Percentiles rank a stretch among this genome's conserved stretches.
Conservation (phyloP, 129 eudicot species). For the Pulicaria dysenterica region DNA sequence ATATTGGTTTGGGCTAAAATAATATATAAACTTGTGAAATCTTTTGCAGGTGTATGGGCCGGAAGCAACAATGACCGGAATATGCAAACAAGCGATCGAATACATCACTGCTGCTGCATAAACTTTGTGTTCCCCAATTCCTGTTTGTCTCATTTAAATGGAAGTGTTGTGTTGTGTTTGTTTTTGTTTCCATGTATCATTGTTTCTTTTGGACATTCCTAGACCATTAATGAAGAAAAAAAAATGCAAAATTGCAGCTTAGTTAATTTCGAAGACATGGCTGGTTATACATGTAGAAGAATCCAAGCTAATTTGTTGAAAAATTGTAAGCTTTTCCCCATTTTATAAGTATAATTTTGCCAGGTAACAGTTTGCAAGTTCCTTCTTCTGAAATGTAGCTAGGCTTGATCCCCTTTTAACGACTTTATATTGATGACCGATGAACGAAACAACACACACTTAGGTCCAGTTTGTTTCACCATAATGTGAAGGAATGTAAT, state of each 20-base stretch:
- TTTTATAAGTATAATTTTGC: no score
- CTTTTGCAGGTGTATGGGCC: constrained; percentile 79
- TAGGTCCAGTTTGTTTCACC: no score
- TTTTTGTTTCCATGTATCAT: neutral
- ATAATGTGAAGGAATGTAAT: no score
- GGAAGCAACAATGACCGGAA: constrained; percentile 93
- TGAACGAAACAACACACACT: no score
- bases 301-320: neutral
- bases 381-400: no score
- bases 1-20: neutral
- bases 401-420: no score
- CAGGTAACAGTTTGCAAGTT: no score
- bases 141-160: constrained; percentile 19
- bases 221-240: constrained; percentile 8
- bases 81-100: constrained; percentile 94
- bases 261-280: constrained; percentile 7
- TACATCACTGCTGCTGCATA: constrained; percentile 80
- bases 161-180: constrained; percentile 24
- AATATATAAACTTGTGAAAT: neutral
- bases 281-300: constrained; percentile 14
- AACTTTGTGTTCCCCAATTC: constrained; percentile 7
- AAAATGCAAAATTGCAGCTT: constrained; percentile 11
- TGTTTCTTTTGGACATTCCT: constrained; percentile 12
- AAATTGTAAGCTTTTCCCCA: neutral
- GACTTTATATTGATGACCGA: no score